Percentiles rank a stretch among this genome's conserved stretches.
Evolutionary conservation across 306 rosid species (phyloP).

Genomic region (Glycine soja): DNA sequence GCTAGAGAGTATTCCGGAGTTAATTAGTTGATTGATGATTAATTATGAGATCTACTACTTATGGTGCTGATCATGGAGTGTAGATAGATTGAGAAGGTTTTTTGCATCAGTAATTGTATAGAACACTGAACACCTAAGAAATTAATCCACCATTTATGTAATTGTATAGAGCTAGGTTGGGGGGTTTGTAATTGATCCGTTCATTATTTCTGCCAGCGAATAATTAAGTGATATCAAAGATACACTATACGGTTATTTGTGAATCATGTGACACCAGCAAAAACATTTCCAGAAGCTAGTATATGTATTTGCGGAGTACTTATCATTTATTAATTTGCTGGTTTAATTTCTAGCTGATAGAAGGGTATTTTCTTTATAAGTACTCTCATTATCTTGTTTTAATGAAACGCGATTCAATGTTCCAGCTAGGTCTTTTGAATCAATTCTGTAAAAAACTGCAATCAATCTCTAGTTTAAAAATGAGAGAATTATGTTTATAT

Average conservation of each 20-base stretch:
- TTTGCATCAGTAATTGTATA: background rate
- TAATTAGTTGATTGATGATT: background rate
- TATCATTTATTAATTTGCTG: no score
- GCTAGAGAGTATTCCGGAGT: constrained; percentile 34
- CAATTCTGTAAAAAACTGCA: background rate
- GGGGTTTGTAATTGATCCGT: background rate
- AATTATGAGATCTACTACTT: no score
- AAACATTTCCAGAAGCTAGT: no score
- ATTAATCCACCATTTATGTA: background rate
- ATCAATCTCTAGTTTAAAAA: background rate
- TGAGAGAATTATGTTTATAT: background rate
- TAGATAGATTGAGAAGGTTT: background rate
- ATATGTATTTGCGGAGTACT: no score
- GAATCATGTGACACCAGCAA: no score
- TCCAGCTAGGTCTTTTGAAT: background rate
- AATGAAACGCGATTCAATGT: no score
- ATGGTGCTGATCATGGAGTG: no score
- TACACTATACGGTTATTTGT: no score
- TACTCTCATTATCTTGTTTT: no score
- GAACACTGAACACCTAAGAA: no score
- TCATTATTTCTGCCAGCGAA: background rate
- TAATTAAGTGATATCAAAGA: background rate
- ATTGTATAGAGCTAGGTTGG: background rate
- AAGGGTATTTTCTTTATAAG: no score
- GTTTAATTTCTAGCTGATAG: no score